These are phyloP conservation scores for Diaporthe sp. DNA, from an alignment of 2,329 filamentous ascomycete species.

Conservation along the genomic window DNA sequence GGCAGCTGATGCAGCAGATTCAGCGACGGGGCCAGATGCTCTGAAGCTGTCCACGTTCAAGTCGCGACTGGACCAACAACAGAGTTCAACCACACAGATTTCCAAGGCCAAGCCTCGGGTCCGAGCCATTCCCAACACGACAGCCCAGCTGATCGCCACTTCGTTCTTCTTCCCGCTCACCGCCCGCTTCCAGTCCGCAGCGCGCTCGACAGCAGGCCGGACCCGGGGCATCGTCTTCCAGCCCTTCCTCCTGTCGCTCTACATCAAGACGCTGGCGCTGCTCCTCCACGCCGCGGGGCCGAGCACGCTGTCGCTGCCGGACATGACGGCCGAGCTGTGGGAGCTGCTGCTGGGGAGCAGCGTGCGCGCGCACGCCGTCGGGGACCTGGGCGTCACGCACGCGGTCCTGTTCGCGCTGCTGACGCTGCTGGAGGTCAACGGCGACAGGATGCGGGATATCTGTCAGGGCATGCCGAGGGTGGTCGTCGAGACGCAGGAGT, in stretches of 20 bases:
- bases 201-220: conserved; percentile 53
- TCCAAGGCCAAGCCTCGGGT: conserved; percentile 48
- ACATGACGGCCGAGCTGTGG: conserved; percentile 88
- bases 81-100: conserved; percentile 51
- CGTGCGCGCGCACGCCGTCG: conserved; percentile 68
- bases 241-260: conserved; percentile 80
- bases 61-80: conserved; percentile 75
- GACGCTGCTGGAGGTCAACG: conserved; percentile 85
- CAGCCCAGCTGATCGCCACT: conserved; percentile 79
- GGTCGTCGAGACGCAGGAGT: conserved; percentile 87
- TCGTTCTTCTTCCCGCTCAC: conserved; percentile 90
- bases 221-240: conserved; percentile 74
- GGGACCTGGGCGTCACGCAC: conserved; percentile 75
- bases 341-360: conserved; percentile 74
- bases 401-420: conserved; percentile 84
- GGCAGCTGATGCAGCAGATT: conserved; percentile 83
- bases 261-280: conserved; percentile 86
- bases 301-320: conserved; percentile 77
- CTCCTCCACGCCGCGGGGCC: conserved; percentile 87
- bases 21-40: conserved; percentile 80
- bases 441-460: conserved; percentile 74
- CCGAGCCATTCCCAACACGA: conserved; percentile 77
- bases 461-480: conserved; percentile 80
- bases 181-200: conserved; percentile 78
- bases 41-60: conserved; percentile 93